phyloP scores from a whole-genome alignment of 192 early-diverging fungal species.

The Obelidium mucronatum region DNA sequence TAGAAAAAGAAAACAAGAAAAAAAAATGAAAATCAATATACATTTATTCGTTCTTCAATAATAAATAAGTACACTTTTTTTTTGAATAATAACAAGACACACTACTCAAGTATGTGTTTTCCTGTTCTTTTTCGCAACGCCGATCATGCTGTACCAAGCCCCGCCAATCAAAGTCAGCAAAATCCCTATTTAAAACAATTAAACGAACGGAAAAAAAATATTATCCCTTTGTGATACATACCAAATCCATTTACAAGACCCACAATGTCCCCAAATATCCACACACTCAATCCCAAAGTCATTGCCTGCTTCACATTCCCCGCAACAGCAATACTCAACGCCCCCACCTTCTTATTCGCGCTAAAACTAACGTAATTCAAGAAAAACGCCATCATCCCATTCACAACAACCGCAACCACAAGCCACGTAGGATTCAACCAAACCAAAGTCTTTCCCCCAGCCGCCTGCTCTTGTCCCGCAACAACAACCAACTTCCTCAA shows the following conservation, averaged over 20 bases:
- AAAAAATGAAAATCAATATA: no score
- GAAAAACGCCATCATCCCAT: conserved; percentile 85
- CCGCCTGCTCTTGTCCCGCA: background rate
- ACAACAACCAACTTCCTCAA: background rate
- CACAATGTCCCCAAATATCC: conserved; percentile 34
- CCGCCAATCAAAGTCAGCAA: conserved; percentile 34
- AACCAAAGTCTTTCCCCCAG: background rate
- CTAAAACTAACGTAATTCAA: conserved; percentile 87
- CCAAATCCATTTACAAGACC: conserved; percentile 22
- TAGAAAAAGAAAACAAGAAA: no score
- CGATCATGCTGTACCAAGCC: conserved; percentile 36
- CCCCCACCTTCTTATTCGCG: conserved; percentile 86
- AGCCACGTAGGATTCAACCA: conserved; percentile 31
- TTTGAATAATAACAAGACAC: no score
- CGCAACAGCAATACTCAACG: conserved; percentile 82
- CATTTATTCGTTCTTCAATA: no score
- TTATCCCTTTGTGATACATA: background rate
- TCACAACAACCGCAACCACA: conserved; percentile 67
- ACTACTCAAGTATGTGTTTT: no score
- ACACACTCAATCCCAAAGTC: conserved; percentile 35
- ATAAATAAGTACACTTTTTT: no score
- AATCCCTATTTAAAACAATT: conserved; percentile 24
- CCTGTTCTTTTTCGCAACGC: conserved; percentile 17
- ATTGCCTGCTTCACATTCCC: conserved; percentile 47
- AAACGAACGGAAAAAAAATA: background rate